Conservation (phyloP, 768 basidiomycete species). For the Holtermannia corniformis region DNA sequence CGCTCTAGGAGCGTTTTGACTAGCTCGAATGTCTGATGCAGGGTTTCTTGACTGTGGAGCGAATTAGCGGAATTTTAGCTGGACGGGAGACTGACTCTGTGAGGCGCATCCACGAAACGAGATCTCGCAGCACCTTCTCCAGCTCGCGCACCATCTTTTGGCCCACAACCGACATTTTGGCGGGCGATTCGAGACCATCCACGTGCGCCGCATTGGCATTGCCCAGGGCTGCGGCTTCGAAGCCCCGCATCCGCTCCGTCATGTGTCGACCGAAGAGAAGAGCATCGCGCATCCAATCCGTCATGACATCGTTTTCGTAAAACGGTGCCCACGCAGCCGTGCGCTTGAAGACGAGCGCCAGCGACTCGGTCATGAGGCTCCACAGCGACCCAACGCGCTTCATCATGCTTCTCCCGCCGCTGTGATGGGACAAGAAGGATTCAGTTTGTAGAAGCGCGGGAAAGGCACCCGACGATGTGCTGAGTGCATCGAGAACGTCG, state of each 20-base stretch:
- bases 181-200: slow-evolving; percentile 34
- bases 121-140: slow-evolving; percentile 66
- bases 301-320: slow-evolving; percentile 75
- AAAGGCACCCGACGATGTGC: slow-evolving; percentile 47
- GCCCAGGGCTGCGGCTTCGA: slow-evolving; percentile 59
- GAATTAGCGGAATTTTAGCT: background rate
- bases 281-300: slow-evolving; percentile 96
- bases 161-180: slow-evolving; percentile 54
- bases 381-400: slow-evolving; percentile 61
- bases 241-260: slow-evolving; percentile 65
- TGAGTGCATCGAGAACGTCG: slow-evolving; percentile 82
- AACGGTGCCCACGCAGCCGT: slow-evolving; percentile 73
- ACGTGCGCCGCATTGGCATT: slow-evolving; percentile 23
- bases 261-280: slow-evolving; percentile 84
- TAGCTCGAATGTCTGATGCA: slow-evolving; percentile 79
- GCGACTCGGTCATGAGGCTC: slow-evolving; percentile 67
- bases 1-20: slow-evolving; percentile 68
- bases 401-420: slow-evolving; percentile 42
- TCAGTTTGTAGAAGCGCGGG: slow-evolving; percentile 55
- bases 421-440: slow-evolving; percentile 30
- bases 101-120: slow-evolving; percentile 78
- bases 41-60: slow-evolving; percentile 51
- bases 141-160: slow-evolving; percentile 68
- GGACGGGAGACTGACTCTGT: slow-evolving; percentile 62
- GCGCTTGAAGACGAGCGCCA: slow-evolving; percentile 73